Evolutionary conservation across 148 eudicot genomes (phyloP).

Genomic region (Rhododendron simsii): DNA sequence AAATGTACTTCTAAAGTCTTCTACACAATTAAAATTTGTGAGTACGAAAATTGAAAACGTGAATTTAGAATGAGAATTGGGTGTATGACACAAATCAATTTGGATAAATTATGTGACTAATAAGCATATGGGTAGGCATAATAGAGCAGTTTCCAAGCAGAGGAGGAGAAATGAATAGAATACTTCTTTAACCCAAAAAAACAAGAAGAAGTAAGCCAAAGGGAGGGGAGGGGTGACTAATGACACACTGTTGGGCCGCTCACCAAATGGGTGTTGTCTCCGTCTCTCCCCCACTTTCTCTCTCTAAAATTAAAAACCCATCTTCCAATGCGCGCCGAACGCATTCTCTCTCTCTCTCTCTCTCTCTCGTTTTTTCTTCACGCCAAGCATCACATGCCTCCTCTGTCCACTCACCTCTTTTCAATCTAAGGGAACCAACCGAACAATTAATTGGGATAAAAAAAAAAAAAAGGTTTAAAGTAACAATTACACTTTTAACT

Average conservation of each 20-base stretch:
- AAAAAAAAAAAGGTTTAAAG: not conserved
- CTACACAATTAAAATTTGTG: too few relatives aligned
- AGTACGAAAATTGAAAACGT: too few relatives aligned
- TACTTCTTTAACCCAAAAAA: not conserved
- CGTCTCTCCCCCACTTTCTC: not conserved
- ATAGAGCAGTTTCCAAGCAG: not conserved
- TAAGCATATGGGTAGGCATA: not conserved
- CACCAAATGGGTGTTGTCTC: constrained; percentile 25
- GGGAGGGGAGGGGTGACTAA: not conserved
- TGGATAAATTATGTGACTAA: too few relatives aligned
- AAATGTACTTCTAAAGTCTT: too few relatives aligned
- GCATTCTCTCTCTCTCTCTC: not conserved
- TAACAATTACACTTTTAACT: not conserved
- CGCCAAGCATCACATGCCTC: constrained; percentile 8
- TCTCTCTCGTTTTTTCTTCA: not conserved
- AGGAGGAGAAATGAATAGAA: not conserved
- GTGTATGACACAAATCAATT: too few relatives aligned
- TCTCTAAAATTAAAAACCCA: constrained; percentile 13
- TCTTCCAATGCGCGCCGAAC: constrained; percentile 25
- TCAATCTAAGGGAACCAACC: not conserved
- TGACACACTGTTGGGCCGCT: constrained; percentile 17
- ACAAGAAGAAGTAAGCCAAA: not conserved
- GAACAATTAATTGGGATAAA: too few relatives aligned
- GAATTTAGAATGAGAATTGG: too few relatives aligned
- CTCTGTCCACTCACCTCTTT: constrained; percentile 1